phyloP scores from a whole-genome alignment of 768 basidiomycete genomes.

The Amanita muscaria region DNA sequence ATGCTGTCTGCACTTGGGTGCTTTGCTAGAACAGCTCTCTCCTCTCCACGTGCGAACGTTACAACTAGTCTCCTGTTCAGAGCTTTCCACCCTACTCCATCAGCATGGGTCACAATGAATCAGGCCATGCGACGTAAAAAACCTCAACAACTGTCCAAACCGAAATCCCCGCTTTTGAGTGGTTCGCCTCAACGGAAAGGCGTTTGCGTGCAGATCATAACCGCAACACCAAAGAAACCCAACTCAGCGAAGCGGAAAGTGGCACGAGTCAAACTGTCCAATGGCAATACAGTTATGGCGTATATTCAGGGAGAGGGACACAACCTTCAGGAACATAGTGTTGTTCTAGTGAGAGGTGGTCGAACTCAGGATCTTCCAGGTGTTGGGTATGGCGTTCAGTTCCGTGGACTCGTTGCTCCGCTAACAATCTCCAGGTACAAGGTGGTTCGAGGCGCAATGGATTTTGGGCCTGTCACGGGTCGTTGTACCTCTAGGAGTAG shows the following conservation, averaged over 20 bases:
- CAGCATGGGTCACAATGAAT: conserved; percentile 66
- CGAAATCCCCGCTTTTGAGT: conserved; percentile 76
- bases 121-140: conserved; percentile 80
- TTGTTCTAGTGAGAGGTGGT: conserved; percentile 91
- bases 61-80: conserved; percentile 23
- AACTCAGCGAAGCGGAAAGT: conserved; percentile 99
- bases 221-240: conserved; percentile 90
- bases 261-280: conserved; percentile 85
- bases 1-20: conserved; percentile 35
- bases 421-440: conserved; percentile 65
- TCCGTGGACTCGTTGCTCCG: neutral
- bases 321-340: conserved; percentile 95
- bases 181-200: conserved; percentile 83
- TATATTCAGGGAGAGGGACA: conserved; percentile 98
- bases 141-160: conserved; percentile 39
- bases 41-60: conserved; percentile 4
- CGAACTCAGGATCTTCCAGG: conserved; percentile 97
- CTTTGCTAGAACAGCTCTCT: conserved; percentile 18
- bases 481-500: conserved; percentile 76
- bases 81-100: conserved; percentile 55
- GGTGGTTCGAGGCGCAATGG: conserved; percentile 84
- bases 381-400: conserved; percentile 60
- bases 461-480: conserved; percentile 85
- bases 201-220: conserved; percentile 76
- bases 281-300: conserved; percentile 82